Percentiles rank a stretch among this genome's conserved stretches.
Conservation (phyloP, 139 green algal species). For the Chlorokybus atmophyticus region DNA sequence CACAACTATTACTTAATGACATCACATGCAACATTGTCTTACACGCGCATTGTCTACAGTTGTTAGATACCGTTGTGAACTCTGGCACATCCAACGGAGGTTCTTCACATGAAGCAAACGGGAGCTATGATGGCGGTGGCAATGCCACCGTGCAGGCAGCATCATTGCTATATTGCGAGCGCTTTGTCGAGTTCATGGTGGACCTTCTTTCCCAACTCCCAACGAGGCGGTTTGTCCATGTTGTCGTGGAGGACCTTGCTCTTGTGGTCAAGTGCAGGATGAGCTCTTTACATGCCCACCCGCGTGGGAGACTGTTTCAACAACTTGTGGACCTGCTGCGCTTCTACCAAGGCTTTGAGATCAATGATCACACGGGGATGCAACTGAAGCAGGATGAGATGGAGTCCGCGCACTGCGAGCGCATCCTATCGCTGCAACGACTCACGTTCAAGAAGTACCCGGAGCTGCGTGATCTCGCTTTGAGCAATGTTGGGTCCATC, state of each 20-base stretch:
- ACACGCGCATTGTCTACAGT: no score
- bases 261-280: constrained; percentile 62
- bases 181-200: constrained; percentile 73
- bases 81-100: no score
- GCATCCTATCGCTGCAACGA: constrained; percentile 70
- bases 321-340: constrained; percentile 76
- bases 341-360: constrained; percentile 80
- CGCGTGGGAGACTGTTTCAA: constrained; percentile 40
- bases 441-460: constrained; percentile 60
- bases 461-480: constrained; percentile 46
- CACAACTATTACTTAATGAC: no score
- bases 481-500: constrained; percentile 64
- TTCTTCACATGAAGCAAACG: no score
- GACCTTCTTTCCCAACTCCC: constrained; percentile 83
- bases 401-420: constrained; percentile 49
- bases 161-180: constrained; percentile 47
- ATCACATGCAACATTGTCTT: no score
- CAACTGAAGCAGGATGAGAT: constrained; percentile 72
- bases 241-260: constrained; percentile 28
- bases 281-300: constrained; percentile 29
- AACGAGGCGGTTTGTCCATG: constrained; percentile 20
- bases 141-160: constrained; percentile 7
- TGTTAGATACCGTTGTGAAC: no score
- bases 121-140: no score
- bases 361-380: constrained; percentile 85